A percentile compares a stretch with the other conserved stretches of the same genome.
Conservation (phyloP, 768 basidiomycete genomes). For the Cyclocybe cylindracea region DNA sequence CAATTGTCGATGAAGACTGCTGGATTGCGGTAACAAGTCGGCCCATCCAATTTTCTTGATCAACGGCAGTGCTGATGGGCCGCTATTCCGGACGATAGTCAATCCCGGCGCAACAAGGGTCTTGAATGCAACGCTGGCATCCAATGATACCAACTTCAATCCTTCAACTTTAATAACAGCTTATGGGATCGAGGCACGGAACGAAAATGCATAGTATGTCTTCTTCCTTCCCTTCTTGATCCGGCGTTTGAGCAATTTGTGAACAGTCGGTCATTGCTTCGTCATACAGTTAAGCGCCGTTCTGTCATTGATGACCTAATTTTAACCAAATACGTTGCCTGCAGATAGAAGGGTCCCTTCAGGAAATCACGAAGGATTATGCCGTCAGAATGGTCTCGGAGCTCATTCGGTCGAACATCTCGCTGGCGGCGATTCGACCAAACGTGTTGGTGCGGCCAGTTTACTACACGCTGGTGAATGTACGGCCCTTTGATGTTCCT, state of each 20-base stretch:
- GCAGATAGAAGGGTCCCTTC: conserved; percentile 7
- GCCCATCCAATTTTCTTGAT: conserved; percentile 3
- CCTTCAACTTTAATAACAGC: conserved; percentile 47
- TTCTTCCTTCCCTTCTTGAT: conserved; percentile 7
- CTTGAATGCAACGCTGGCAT: conserved; percentile 33
- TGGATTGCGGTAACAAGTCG: conserved; percentile 50
- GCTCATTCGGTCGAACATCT: conserved; percentile 4
- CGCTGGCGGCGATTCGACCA: conserved; percentile 7
- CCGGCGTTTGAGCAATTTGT: neutral
- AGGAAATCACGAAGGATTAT: conserved; percentile 10
- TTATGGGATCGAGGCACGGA: conserved; percentile 49
- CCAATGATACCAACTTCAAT: conserved; percentile 40
- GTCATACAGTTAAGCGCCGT: conserved; percentile 24
- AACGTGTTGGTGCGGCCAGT: conserved; percentile 12
- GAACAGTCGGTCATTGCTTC: conserved; percentile 23
- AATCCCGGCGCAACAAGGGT: conserved; percentile 38
- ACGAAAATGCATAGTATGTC: conserved; percentile 57
- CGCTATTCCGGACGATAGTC: conserved; percentile 23
- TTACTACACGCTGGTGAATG: conserved; percentile 14
- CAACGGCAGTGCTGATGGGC: neutral
- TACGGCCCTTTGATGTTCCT: conserved; percentile 15
- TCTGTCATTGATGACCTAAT: neutral
- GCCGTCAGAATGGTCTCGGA: conserved; percentile 4
- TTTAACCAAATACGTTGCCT: neutral
- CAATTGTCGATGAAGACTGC: conserved; percentile 41